phyloP scores from a whole-genome alignment of 2,329 filamentous ascomycete species.

The Colletotrichum sp. region DNA sequence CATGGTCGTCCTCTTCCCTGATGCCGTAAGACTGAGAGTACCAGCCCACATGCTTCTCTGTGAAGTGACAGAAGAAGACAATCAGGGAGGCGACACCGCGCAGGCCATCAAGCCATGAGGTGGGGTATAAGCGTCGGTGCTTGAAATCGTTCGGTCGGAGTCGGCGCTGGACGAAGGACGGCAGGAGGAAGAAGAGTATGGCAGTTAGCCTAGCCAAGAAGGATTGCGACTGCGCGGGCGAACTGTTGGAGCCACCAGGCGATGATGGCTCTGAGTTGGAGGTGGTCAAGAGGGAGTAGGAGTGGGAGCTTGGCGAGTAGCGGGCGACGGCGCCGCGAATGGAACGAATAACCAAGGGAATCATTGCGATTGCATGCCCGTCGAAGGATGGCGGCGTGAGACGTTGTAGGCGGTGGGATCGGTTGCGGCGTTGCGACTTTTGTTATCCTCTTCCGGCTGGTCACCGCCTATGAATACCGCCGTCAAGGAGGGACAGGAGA shows the following conservation, averaged over 20 bases:
- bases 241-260: neutral
- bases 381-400: neutral
- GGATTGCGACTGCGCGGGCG: neutral
- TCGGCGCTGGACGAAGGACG: slow-evolving; percentile 34
- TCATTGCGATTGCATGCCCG: slow-evolving; percentile 18
- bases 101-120: slow-evolving; percentile 54
- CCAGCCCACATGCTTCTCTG: slow-evolving; percentile 42
- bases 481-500: neutral
- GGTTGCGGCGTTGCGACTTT: neutral
- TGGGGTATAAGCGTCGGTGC: slow-evolving; percentile 36
- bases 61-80: slow-evolving; percentile 53
- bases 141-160: slow-evolving; percentile 27
- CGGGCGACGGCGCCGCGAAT: slow-evolving; percentile 19
- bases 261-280: slow-evolving; percentile 3
- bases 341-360: slow-evolving; percentile 19
- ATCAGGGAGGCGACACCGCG: slow-evolving; percentile 53
- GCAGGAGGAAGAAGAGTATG: slow-evolving; percentile 29
- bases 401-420: neutral
- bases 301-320: slow-evolving; percentile 5
- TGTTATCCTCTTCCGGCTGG: neutral
- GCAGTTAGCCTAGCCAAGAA: slow-evolving; percentile 8
- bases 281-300: slow-evolving; percentile 7
- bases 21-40: slow-evolving; percentile 39
- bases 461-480: neutral
- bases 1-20: slow-evolving; percentile 30